Evolutionary conservation across 352 stramenopile genomes (phyloP), one percentile per base, ranked within the genome.

Genomic region (Pythium aristosporum): DNA sequence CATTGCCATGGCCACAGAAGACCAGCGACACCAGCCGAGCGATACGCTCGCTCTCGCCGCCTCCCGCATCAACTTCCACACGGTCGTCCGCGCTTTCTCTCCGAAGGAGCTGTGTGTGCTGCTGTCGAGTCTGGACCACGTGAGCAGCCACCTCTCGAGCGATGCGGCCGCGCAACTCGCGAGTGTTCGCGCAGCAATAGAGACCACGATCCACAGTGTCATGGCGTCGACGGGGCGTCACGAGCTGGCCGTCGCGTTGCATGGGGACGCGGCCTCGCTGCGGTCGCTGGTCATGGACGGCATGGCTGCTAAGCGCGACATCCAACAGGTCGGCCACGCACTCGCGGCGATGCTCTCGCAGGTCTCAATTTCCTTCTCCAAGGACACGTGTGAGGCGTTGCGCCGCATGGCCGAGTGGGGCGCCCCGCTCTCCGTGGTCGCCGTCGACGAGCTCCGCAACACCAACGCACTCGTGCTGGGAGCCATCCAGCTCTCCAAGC

Each of bases 331-430:
- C 50, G 59, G 50, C 11, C 50, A 51, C 18, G 13, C 42, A 16
- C 42, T 66, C 23, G 41, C 39, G 21, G n/a, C 16, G 21, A 54
- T 60, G 15, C 30, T 66, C 11, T 46, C 39, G 5, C 36, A 25
- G n/a, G 34, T 57, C 5, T 41, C 16, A 5, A 48, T 30, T 15
- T 28, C 21, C 11, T 32, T 66, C 5, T 49, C 41, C 18, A 49
- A n/a, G 20, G 25, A 55, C 13, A 56, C 12, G 18, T 50, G 59
- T 11, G 59, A 66, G 50, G 59, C 59, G 16, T 30, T 66, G 13
- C 59, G 44, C 23, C 39, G 41, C 18, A 60, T 66, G 59, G 50
- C 39, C n/a, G 59, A 53, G 34, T 32, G 23, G 49, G 59, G 49
- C n/a, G 18, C 49, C 13, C 59, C 59, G 36, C 50, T 60, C 7